Evolutionary conservation across 805 yeast genomes (phyloP).

Genomic region (Metschnikowia lunata): DNA sequence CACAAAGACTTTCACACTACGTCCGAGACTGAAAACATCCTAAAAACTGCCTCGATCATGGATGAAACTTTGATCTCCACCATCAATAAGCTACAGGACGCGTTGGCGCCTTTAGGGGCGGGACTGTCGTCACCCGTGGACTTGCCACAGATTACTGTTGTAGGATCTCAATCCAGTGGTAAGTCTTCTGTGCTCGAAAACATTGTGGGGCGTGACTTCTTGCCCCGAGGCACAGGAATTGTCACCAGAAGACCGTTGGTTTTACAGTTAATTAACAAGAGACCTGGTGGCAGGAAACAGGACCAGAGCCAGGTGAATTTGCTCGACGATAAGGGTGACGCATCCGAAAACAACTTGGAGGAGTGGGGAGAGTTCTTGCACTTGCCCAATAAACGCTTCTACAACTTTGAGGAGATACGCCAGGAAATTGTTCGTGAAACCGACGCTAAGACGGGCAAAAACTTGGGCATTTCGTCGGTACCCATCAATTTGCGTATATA

Average conservation of each 20-base stretch:
- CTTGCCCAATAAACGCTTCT: slow-evolving; percentile 81
- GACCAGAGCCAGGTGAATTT: slow-evolving; percentile 40
- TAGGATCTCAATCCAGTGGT: slow-evolving; percentile 88
- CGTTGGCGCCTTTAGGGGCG: slow-evolving; percentile 93
- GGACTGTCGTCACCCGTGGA: slow-evolving; percentile 87
- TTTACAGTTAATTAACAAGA: slow-evolving; percentile 71
- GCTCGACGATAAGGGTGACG: slow-evolving; percentile 41
- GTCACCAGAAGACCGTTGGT: slow-evolving; percentile 87
- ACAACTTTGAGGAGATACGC: slow-evolving; percentile 84
- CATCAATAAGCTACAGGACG: slow-evolving; percentile 89
- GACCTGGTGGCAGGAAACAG: slow-evolving; percentile 32
- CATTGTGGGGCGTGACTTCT: slow-evolving; percentile 85
- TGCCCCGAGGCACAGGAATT: slow-evolving; percentile 90
- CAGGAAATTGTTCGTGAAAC: slow-evolving; percentile 90
- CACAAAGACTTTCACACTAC: too few species aligned
- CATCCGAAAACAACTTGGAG: slow-evolving; percentile 64
- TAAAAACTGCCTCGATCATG: slow-evolving; percentile 35
- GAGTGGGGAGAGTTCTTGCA: slow-evolving; percentile 99
- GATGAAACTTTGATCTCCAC: slow-evolving; percentile 77
- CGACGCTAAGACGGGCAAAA: slow-evolving; percentile 73
- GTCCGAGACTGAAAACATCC: too few species aligned
- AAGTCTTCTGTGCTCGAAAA: slow-evolving; percentile 87
- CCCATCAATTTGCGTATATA: slow-evolving; percentile 92
- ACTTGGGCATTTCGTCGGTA: slow-evolving; percentile 82
- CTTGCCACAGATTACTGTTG: slow-evolving; percentile 92